Percentiles rank a stretch among this genome's conserved stretches.
Conservation (phyloP, 2,329 filamentous ascomycete species). For the Magnaporthiopsis rhizophila region DNA sequence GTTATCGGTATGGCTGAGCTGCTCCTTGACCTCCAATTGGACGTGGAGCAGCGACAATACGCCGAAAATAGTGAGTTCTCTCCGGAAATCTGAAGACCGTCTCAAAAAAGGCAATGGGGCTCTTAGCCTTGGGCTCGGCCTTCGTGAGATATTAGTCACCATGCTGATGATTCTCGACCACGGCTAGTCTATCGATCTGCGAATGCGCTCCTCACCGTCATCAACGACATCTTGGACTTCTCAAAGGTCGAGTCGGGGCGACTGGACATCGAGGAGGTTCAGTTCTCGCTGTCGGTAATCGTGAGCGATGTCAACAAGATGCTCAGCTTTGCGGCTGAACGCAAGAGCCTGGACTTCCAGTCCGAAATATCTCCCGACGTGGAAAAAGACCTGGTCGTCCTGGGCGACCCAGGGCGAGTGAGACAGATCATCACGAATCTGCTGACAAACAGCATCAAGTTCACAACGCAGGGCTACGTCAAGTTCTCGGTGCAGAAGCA, state of each 20-base stretch:
- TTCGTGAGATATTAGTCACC: neutral
- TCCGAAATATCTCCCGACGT: slow-evolving; percentile 56
- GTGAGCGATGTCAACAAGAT: slow-evolving; percentile 78
- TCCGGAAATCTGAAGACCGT: neutral
- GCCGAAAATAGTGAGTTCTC: slow-evolving; percentile 53
- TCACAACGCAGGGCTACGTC: slow-evolving; percentile 61
- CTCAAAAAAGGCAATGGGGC: neutral
- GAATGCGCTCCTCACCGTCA: slow-evolving; percentile 75
- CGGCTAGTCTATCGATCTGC: slow-evolving; percentile 57
- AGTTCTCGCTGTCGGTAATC: slow-evolving; percentile 66
- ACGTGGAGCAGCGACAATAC: slow-evolving; percentile 64
- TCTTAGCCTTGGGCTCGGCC: neutral
- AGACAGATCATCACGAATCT: slow-evolving; percentile 79
- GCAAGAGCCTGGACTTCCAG: slow-evolving; percentile 68
- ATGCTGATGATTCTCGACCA: neutral
- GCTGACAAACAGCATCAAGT: slow-evolving; percentile 70
- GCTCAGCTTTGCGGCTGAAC: slow-evolving; percentile 75
- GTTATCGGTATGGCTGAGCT: slow-evolving; percentile 76
- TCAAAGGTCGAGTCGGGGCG: slow-evolving; percentile 77
- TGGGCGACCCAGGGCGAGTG: slow-evolving; percentile 77
- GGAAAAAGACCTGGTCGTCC: slow-evolving; percentile 63
- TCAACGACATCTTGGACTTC: slow-evolving; percentile 87
- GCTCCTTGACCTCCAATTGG: slow-evolving; percentile 57
- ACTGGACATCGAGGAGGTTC: slow-evolving; percentile 71
- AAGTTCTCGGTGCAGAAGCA: slow-evolving; percentile 57